A percentile compares a stretch with the other conserved stretches of the same genome.
Conservation (phyloP, 768 basidiomycete genomes). For the Dacryopinax spathularia region DNA sequence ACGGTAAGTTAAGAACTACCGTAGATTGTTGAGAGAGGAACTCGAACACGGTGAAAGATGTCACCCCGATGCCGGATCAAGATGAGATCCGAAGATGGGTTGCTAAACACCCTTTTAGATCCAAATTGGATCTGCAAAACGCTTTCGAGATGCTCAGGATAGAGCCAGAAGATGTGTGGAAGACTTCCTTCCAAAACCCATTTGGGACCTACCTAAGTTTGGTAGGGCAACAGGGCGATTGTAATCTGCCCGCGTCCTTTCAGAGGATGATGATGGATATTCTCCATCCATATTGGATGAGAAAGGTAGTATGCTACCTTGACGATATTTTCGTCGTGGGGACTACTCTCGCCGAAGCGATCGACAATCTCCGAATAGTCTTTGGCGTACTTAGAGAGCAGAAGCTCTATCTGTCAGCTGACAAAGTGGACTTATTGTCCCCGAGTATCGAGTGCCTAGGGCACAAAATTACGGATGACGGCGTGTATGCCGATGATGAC, state of each 20-base stretch:
- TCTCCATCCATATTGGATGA: conserved; percentile 28
- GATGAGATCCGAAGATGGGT: conserved; percentile 22
- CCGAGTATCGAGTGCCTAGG: conserved; percentile 20
- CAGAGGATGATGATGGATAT: conserved; percentile 32
- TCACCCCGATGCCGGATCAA: conserved; percentile 31
- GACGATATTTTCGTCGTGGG: conserved; percentile 34
- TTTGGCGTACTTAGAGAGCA: conserved; percentile 20
- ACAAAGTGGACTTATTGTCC: conserved; percentile 26
- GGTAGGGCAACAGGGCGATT: conserved; percentile 34
- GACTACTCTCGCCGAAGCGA: conserved; percentile 27
- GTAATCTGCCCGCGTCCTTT: conserved; percentile 34
- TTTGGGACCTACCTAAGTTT: conserved; percentile 28
- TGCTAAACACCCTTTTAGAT: conserved; percentile 24
- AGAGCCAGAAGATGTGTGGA: too few relatives aligned
- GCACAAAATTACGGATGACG: neutral
- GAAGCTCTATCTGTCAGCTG: conserved; percentile 23
- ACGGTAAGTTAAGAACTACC: conserved; percentile 24
- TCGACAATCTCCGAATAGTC: conserved; percentile 22
- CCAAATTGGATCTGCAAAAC: conserved; percentile 10
- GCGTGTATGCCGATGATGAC: neutral
- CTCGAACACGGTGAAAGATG: conserved; percentile 29
- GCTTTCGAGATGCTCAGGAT: conserved; percentile 6
- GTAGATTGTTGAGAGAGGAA: conserved; percentile 28
- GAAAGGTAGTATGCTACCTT: conserved; percentile 31
- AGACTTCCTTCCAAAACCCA: conserved; percentile 20